These are phyloP conservation scores for Tubosaeta sp. DNA, from an alignment of 768 basidiomycete genomes.

Conservation along the genomic window DNA sequence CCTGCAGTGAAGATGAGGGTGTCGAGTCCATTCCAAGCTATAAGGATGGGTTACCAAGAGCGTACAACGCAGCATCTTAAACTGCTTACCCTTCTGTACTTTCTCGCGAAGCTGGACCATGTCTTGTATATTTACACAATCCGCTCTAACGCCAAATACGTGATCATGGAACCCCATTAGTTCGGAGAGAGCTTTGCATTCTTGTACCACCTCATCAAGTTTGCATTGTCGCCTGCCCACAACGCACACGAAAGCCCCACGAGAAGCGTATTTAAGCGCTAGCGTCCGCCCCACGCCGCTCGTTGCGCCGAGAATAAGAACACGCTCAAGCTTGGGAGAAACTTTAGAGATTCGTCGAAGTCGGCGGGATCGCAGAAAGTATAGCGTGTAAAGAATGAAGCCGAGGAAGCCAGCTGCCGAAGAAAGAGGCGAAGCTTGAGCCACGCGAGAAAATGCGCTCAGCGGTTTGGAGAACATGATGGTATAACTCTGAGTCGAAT, in stretches of 20 bases:
- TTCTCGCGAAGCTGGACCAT: constrained; percentile 55
- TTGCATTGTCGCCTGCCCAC: constrained; percentile 60
- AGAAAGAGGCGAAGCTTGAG: constrained; percentile 5
- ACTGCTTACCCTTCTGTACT: constrained; percentile 47
- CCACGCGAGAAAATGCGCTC: background rate
- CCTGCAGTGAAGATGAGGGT: constrained; percentile 81
- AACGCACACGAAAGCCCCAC: constrained; percentile 74
- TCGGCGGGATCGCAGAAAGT: constrained; percentile 14
- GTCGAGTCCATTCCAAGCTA: constrained; percentile 81
- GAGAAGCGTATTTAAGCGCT: constrained; percentile 62
- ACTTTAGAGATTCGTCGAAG: constrained; percentile 35
- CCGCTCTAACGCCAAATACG: constrained; percentile 52
- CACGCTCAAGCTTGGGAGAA: constrained; percentile 53
- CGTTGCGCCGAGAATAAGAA: constrained; percentile 79
- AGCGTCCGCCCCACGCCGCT: constrained; percentile 76
- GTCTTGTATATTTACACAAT: constrained; percentile 63
- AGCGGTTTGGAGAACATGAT: constrained; percentile 11
- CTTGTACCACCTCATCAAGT: constrained; percentile 54
- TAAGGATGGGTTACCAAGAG: background rate
- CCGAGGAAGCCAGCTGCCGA: constrained; percentile 10
- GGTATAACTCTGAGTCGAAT: background rate
- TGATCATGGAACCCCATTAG: constrained; percentile 20
- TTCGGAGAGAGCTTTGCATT: constrained; percentile 43
- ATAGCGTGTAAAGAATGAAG: constrained; percentile 14
- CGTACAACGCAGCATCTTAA: background rate